phyloP scores from a whole-genome alignment of 805 yeast genomes.

The Hemisphaericaspora nanyangensis region DNA sequence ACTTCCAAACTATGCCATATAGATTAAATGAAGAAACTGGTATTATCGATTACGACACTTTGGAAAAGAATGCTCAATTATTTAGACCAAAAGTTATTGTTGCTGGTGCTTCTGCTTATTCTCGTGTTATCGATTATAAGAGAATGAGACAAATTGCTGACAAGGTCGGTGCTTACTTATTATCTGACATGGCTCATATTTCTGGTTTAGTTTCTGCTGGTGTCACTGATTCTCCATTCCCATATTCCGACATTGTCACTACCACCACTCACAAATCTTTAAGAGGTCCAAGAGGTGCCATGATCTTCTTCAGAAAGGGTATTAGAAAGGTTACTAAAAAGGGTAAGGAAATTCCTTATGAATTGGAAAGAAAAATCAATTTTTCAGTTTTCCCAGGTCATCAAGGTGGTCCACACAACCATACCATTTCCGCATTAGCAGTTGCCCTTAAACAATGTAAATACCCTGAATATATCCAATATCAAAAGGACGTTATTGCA shows the following conservation, averaged over 20 bases:
- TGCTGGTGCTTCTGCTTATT: conserved; percentile 98
- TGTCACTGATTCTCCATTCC: conserved; percentile 94
- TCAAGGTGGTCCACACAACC: conserved; percentile 99
- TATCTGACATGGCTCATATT: conserved; percentile 98
- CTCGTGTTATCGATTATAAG: conserved; percentile 93
- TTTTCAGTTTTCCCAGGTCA: conserved; percentile 99
- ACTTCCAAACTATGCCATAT: conserved; percentile 98
- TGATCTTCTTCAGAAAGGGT: conserved; percentile 98
- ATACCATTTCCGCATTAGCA: conserved; percentile 95
- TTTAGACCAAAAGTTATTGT: conserved; percentile 96
- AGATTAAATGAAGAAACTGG: conserved; percentile 91
- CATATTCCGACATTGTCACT: conserved; percentile 95
- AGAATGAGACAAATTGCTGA: conserved; percentile 96
- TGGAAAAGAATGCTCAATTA: conserved; percentile 84
- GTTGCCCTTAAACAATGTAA: conserved; percentile 94
- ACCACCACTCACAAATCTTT: conserved; percentile 98
- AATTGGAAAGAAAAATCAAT: conserved; percentile 91
- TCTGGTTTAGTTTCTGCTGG: conserved; percentile 95
- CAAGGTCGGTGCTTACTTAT: conserved; percentile 92
- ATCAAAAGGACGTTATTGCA: conserved; percentile 82
- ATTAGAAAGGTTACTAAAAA: conserved; percentile 81
- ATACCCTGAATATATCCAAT: conserved; percentile 84
- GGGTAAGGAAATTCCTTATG: conserved; percentile 88
- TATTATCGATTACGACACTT: conserved; percentile 90
- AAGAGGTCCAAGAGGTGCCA: conserved; percentile 99